These are phyloP conservation scores for Blastobotrys illinoisensis DNA, from an alignment of 1,139 yeast genomes.

Conservation along the genomic window DNA sequence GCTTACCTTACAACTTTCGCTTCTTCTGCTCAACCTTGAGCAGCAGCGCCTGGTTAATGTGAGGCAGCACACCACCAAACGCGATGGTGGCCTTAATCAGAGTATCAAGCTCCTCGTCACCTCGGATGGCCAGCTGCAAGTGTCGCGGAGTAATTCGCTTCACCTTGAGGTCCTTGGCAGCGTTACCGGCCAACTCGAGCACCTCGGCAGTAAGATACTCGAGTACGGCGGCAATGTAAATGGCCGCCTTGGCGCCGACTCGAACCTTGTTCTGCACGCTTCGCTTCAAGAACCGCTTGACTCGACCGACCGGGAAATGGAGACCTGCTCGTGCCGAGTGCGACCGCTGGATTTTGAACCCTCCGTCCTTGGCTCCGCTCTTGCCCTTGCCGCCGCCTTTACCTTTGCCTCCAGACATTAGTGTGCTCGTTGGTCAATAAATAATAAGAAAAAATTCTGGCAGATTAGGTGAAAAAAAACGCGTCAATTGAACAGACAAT, in stretches of 20 bases:
- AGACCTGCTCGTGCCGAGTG: conserved; percentile 97
- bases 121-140: conserved; percentile 95
- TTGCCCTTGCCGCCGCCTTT: conserved; percentile 97
- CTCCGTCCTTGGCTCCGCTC: conserved; percentile 63
- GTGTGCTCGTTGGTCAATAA: neutral
- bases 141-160: conserved; percentile 99
- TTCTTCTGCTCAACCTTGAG: conserved; percentile 89
- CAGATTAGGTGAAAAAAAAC: neutral
- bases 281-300: conserved; percentile 88
- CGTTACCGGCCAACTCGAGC: conserved; percentile 97
- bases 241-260: conserved; percentile 97
- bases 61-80: conserved; percentile 99
- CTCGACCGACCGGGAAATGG: conserved; percentile 98
- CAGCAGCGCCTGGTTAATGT: conserved; percentile 87
- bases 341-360: conserved; percentile 58
- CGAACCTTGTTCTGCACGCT: conserved; percentile 90
- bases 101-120: conserved; percentile 97
- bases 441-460: neutral
- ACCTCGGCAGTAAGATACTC: conserved; percentile 98
- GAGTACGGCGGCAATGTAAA: conserved; percentile 91
- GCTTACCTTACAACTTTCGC: conserved; percentile 24
- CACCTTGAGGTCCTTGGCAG: conserved; percentile 96
- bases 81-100: conserved; percentile 97
- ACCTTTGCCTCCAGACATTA: conserved; percentile 87
- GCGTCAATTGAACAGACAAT: neutral